Conservation (phyloP, 192 early-diverging fungal genomes). For the Anaeromyces robustus region DNA sequence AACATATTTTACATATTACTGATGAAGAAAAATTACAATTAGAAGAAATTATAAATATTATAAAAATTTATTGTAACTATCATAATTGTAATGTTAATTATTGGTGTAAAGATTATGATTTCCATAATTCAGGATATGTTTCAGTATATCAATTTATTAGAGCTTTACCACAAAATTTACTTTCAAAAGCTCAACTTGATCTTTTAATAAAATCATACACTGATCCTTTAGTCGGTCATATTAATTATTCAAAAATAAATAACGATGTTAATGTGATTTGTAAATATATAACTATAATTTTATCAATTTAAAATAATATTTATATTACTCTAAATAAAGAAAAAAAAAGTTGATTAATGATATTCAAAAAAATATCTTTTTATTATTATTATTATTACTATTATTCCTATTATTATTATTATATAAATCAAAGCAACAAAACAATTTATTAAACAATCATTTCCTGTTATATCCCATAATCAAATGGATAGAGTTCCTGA, state of each 20-base stretch:
- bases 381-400: too few relatives aligned
- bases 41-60: neutral
- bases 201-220: neutral
- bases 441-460: neutral
- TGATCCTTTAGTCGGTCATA: neutral
- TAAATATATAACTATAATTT: neutral
- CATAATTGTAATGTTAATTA: neutral
- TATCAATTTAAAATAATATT: neutral
- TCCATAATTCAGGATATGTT: neutral
- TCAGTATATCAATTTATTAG: neutral
- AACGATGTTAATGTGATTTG: neutral
- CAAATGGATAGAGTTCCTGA: neutral
- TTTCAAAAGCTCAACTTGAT: neutral
- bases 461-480: neutral
- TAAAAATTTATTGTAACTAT: neutral
- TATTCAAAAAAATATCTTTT: too few relatives aligned
- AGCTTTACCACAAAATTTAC: neutral
- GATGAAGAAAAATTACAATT: neutral
- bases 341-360: too few relatives aligned
- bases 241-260: neutral
- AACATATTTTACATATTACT: neutral
- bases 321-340: too few relatives aligned
- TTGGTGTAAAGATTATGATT: neutral
- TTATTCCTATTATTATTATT: too few relatives aligned
- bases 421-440: neutral